These are phyloP conservation scores for Eucalyptus paniculata DNA, from an alignment of 345 rosid genomes.

Conservation along the genomic window DNA sequence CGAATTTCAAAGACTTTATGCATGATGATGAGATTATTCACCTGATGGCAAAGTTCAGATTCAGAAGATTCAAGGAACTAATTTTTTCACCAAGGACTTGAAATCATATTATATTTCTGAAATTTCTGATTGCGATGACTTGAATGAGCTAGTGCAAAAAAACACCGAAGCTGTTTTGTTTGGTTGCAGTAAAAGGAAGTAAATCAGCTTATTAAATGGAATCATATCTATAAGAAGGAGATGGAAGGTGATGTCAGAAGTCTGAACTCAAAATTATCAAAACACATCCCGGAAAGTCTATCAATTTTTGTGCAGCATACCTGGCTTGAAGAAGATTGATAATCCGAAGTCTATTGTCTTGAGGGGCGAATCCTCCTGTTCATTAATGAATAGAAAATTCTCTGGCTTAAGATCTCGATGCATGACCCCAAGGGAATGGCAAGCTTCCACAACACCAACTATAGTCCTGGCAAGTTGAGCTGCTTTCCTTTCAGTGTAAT, in stretches of 20 bases:
- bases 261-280: neutral
- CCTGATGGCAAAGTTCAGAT: neutral
- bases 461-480: conserved; percentile 4
- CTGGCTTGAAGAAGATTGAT: conserved; percentile 7
- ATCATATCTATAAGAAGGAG: neutral
- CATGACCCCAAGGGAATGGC: conserved; percentile 5
- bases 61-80: neutral
- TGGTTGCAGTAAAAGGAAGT: neutral
- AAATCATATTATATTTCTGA: neutral
- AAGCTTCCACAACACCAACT: neutral
- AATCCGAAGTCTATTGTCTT: conserved; percentile 1
- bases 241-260: neutral
- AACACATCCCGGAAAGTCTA: neutral
- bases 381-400: conserved; percentile 1
- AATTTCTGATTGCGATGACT: neutral
- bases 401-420: conserved; percentile 6
- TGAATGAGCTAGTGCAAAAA: neutral
- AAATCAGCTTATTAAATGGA: neutral
- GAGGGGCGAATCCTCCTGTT: neutral
- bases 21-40: neutral
- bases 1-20: neutral
- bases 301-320: neutral
- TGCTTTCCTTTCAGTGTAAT: conserved; percentile 4
- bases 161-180: neutral
- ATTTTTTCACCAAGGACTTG: neutral